Evolutionary conservation across 345 rosid genomes (phyloP), one percentile per base, ranked within the genome.

Genomic region (Camelina laxa): DNA sequence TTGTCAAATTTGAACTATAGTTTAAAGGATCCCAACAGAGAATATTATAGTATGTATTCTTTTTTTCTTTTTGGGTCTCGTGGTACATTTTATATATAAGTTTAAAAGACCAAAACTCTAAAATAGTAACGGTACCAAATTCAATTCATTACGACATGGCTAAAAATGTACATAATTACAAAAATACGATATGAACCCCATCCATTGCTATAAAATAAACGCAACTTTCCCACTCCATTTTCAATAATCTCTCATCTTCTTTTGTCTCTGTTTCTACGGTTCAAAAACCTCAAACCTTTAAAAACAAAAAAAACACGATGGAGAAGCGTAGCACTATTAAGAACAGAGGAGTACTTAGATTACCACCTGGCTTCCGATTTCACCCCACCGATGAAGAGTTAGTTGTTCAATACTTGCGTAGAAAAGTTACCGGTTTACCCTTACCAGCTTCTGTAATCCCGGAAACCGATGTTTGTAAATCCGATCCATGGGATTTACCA

Each of bases 401-500:
- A 24, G 88, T 94, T 11, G 82, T 85, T 73, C 91, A 91, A 55
- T 94, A 94, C 80, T 72, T 94, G 75, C 74, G 72, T 82, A 67
- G 87, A 12, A 94, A 89, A 80, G 95, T 83, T 6, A 82, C 72
- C 39, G 60, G 84, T 74, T 88, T 79, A 74, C 91, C 96, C 20
- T 76, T 94, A 75, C 96, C 97, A 19, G 93, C 97, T 73, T 87
- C 91, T 11, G 82, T 94, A 24, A 94, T 94, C 54, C 95, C 91
- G 16, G 97, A 94, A 78, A 88, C 89, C 7, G 96, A 94, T 77
- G 93, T 90, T 10, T 94, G 95, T 85, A 89, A 84, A 79, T 79
- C 95, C 39, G 95, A 91, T 77, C 97, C 98, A 51, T 94, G 98
- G 97, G 95, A 94, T 58, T 85, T 94, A 73, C 98, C 97, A 72